Evolutionary conservation across 1,139 yeast species (phyloP), one percentile per base, ranked within the genome.

Genomic region (Zygosaccharomyces sapae): DNA sequence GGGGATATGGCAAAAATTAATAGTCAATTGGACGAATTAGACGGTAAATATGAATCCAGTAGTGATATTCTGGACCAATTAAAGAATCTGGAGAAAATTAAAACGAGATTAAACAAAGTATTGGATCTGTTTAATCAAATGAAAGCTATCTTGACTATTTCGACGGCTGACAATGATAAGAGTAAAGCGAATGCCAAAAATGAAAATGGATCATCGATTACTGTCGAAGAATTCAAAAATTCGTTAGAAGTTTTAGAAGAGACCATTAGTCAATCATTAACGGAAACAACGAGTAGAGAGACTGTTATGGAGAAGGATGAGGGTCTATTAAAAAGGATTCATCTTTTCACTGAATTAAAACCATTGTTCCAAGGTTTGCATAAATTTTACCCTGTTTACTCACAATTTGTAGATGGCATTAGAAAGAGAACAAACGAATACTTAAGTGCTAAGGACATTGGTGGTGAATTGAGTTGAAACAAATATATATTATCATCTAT

Each of bases 291-390:
- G 8, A 51, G 49, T 5, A 54, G 53, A 1, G 70, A 68, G 36
- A 40, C 51, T 1, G 58, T 63, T 1, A 58, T 50, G 1, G 61
- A 58, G 20, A 58, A 61, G 16, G 69, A 71, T 46, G 44, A 54
- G 7, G 69, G 67, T 16, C 46, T 76, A 16, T 49, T 72, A 19
- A 63, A 59, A 7, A 71, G 73, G 48, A 66, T 77, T 8, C 72
- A 75, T 31, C 67, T 68, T 30, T 66, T 82, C 58, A 67, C 71
- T 10, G 71, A 69, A 8, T 58, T 81, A 47, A 66, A 70, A 42
- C 80, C 80, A 1, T 62, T 81, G 24, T 81, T 83, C 56, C 72
- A 73, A 53, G 75, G 74, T 33, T 61, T 82, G 45, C 67, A 72
- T 4, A 70, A 71, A 33, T 83, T 80, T 58, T 69, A 74, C 49